Evolutionary conservation across 2,329 filamentous ascomycete species (phyloP).

Genomic region (Ciborinia camelliae): DNA sequence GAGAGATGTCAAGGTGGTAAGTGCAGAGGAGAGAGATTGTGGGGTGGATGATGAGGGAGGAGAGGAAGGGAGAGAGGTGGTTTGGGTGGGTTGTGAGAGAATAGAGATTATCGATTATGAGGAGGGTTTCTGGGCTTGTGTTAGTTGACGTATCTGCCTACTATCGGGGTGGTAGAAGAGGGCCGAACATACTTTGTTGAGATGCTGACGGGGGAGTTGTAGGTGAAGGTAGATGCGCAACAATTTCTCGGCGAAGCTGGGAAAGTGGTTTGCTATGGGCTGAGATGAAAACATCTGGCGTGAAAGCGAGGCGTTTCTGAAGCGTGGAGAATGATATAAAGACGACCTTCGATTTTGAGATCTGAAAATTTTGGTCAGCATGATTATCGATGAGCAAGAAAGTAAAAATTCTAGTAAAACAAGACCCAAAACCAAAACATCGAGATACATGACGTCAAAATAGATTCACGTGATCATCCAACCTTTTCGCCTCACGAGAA

Average conservation of each 20-base stretch:
- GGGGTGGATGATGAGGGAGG: slow-evolving; percentile 62
- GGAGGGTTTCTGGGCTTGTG: slow-evolving; percentile 57
- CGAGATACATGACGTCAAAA: not conserved
- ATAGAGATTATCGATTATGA: slow-evolving; percentile 79
- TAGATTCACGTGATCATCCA: slow-evolving; percentile 11
- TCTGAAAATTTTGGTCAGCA: slow-evolving; percentile 39
- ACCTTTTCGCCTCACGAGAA: not conserved
- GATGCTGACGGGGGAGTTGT: slow-evolving; percentile 17
- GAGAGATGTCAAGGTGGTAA: slow-evolving; percentile 80
- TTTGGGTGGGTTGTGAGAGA: slow-evolving; percentile 55
- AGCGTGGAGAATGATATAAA: slow-evolving; percentile 77
- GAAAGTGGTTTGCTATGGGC: slow-evolving; percentile 57
- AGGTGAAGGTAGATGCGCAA: slow-evolving; percentile 43
- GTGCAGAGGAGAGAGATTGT: slow-evolving; percentile 69
- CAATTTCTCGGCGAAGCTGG: slow-evolving; percentile 57
- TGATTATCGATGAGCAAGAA: not conserved
- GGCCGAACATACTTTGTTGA: slow-evolving; percentile 41
- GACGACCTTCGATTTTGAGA: slow-evolving; percentile 65
- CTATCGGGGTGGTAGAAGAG: not conserved
- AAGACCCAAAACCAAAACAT: not conserved
- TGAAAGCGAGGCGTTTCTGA: slow-evolving; percentile 50
- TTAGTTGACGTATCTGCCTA: not conserved
- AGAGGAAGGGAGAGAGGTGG: slow-evolving; percentile 65
- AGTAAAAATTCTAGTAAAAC: not conserved
- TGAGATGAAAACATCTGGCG: slow-evolving; percentile 65